Evolutionary conservation across 208 protist genomes (phyloP), one percentile per base, ranked within the genome.

Genomic region (Acanthamoeba royreba): DNA sequence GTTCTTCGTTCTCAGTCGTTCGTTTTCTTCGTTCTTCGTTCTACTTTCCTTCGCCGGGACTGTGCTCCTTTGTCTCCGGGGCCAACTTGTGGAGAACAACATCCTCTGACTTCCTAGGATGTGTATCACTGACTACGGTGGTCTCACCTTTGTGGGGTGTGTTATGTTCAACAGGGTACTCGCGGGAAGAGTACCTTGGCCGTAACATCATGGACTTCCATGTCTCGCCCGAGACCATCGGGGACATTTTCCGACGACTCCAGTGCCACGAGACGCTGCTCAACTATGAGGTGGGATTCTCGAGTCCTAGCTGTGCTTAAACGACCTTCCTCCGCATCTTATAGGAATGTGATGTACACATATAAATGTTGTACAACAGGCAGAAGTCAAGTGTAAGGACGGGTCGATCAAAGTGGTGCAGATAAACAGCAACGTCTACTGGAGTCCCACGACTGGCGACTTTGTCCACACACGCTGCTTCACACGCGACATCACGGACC

Each of bases 371-470:
- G n/a, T n/a, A n/a, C n/a, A 7, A n/a, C 72, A 81, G 72, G 72
- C 72, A 11, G 40, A 81, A 40, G 13, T 81, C 13, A 11, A 4
- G 7, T 81, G 72, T 22, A 81, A 81, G 72, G 72, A 81, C 72
- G 72, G 72, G 5, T 43, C 72, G 7, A 15, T 19, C 40, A 81
- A 81, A n/a, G 42, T 49, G 40, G 42, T 81, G 8, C 72, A 81
- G 19, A 81, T 81, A 35, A 81, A 81, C 72, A 81, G 72, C 72
- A 81, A 81, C 72, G 72, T 81, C 13, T 81, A 49, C 42, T 81
- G 72, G 72, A 2, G 19, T 9, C 49, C n/a, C n/a, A n/a, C 49
- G 49, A 81, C 25, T 42, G 72, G 72, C 40, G 4, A 47, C 9
- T 81, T 81, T 28, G 40, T 81, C 13, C 72, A 81, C 72, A 81